Evolutionary conservation across 2,329 filamentous ascomycete species (phyloP), one percentile per base, ranked within the genome.

Genomic region (Plenodomus lindquistii): DNA sequence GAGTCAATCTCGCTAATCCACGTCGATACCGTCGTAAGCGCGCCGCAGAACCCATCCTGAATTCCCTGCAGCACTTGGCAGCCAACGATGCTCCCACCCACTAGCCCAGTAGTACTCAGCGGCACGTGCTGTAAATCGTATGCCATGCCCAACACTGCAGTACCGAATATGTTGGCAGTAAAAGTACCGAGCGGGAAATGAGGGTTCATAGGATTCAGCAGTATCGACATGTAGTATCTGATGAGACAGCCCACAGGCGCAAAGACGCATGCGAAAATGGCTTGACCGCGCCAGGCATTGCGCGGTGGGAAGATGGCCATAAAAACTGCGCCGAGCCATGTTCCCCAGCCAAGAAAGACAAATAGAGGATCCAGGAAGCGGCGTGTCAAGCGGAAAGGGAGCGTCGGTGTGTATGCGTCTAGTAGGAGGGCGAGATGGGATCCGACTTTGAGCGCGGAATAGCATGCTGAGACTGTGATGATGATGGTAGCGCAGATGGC

Each of bases 131-230:
- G 88, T 42, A 96, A 74, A 64, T 95, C 88, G 76, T 83, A 96
- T 22, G 85, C 82, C 80, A 91, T 85, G 13, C 84, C 91, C 41
- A 95, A 71, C 15, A 96, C 72, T 0, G 81, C 81, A 0, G 89
- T 91, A 4, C 92, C 93, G 13, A 87, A 69, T 4, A 95, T 77
- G 63, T 97, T 97, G 21, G 88, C 90, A 0, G 77, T 74, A 62
- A 97, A 96, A 0, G 93, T 97, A 2, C 93, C 93, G 0, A 97
- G 71, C 0, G 93, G 93, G 58, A 97, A 97, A 0, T 80, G 75
- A 0, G 84, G 71, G 0, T 84, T 59, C 17, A 83, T 77, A 0
- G 81, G 76, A 62, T 97, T 97, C n/a, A 96, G 80, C 19, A 77
- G 71, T 6, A 88, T 66, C 0, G 88, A 88, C 1, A 82, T 71